phyloP scores from a whole-genome alignment of 345 rosid species.

The Lenwebbia sp. region DNA sequence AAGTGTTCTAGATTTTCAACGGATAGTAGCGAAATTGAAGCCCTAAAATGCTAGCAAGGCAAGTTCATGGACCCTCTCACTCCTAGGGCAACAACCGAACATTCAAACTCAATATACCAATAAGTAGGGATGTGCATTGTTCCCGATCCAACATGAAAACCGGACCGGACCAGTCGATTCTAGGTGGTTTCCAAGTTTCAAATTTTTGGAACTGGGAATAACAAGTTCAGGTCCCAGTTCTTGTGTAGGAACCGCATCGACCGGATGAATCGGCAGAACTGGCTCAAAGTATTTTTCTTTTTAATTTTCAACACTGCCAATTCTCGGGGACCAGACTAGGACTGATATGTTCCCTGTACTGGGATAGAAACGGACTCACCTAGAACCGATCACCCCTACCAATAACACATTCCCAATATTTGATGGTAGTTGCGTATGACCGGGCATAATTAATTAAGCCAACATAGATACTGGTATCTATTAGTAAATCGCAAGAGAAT shows the following conservation, averaged over 20 bases:
- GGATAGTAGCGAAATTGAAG: not conserved
- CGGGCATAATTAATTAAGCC: not conserved
- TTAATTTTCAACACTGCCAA: not conserved
- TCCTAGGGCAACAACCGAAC: not conserved
- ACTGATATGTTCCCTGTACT: not conserved
- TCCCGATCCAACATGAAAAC: not conserved
- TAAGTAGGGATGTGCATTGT: not conserved
- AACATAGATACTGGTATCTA: not conserved
- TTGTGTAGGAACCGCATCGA: rapidly evolving
- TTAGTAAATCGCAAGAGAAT: rapidly evolving
- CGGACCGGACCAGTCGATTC: rapidly evolving
- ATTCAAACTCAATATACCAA: not conserved
- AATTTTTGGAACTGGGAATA: too few relatives aligned
- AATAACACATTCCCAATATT: not conserved
- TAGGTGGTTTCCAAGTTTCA: not conserved
- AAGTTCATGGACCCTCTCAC: not conserved
- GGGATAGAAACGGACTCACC: not conserved
- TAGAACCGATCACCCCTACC: not conserved
- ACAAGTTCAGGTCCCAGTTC: not conserved
- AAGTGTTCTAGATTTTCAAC: not conserved
- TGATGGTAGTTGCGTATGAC: not conserved
- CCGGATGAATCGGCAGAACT: rapidly evolving
- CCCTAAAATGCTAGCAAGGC: not conserved
- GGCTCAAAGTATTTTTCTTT: not conserved
- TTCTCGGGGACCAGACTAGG: too few relatives aligned